Conservation (phyloP, 805 yeast species). For the Hanseniaspora pseudoguilliermondii region DNA sequence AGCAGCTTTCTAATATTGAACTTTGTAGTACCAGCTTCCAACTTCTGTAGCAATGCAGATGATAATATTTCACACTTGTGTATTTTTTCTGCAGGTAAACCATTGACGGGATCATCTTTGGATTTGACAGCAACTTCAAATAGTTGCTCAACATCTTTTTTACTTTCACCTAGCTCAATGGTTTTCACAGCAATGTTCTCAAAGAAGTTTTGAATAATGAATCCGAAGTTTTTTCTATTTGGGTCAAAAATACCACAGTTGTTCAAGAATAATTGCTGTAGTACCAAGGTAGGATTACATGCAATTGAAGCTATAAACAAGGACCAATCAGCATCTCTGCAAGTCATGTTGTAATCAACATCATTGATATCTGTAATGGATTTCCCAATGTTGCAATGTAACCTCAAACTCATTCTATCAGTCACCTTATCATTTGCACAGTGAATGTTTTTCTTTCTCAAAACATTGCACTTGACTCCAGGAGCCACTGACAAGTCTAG, state of each 20-base stretch:
- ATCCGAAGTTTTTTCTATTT: background rate
- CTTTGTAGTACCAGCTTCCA: background rate
- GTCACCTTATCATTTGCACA: conserved; percentile 15
- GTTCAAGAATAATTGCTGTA: conserved; percentile 25
- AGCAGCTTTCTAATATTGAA: conserved; percentile 11
- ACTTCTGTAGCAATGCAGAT: background rate
- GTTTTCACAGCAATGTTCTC: conserved; percentile 48
- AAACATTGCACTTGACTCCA: conserved; percentile 28
- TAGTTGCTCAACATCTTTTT: conserved; percentile 18
- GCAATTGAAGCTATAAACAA: conserved; percentile 57
- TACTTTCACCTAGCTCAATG: conserved; percentile 63
- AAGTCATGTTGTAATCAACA: conserved; percentile 9
- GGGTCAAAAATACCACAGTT: conserved; percentile 48
- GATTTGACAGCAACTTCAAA: background rate
- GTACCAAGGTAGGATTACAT: conserved; percentile 51
- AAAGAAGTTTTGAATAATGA: conserved; percentile 42
- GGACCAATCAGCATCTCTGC: conserved; percentile 64
- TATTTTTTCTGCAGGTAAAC: background rate
- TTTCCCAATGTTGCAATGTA: background rate
- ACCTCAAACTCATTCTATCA: conserved; percentile 32
- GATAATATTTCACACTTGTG: conserved; percentile 7
- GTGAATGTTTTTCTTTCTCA: conserved; percentile 31
- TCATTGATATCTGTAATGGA: background rate
- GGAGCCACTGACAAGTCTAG: conserved; percentile 49
- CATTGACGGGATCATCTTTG: conserved; percentile 8